Conservation (phyloP, 352 stramenopile species). For the Globisporangium heterothallicum region DNA sequence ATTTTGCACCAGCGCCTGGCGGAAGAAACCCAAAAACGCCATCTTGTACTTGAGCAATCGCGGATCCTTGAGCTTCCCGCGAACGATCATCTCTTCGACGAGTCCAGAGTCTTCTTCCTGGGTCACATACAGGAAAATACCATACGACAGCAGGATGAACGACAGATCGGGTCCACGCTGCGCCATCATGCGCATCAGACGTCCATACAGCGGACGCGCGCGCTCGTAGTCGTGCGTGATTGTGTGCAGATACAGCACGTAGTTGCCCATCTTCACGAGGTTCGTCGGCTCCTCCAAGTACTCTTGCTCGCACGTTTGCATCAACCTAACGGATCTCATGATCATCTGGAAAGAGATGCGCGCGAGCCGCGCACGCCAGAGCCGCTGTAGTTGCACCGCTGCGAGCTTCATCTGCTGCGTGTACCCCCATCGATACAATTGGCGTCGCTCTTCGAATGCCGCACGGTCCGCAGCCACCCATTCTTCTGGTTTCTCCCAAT, state of each 20-base stretch:
- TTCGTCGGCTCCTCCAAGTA: constrained; percentile 75
- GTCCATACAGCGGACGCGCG: constrained; percentile 57
- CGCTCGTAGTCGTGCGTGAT: constrained; percentile 77
- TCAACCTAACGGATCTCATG: constrained; percentile 56
- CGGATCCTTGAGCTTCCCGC: constrained; percentile 49
- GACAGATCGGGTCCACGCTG: constrained; percentile 64
- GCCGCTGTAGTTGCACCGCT: constrained; percentile 38
- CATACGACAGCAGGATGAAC: constrained; percentile 81
- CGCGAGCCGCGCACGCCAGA: constrained; percentile 53
- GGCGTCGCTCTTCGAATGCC: constrained; percentile 37
- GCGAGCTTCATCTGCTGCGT: constrained; percentile 47
- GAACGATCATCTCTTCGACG: constrained; percentile 62
- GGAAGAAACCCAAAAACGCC: constrained; percentile 74
- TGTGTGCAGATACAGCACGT: constrained; percentile 74
- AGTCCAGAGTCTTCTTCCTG: constrained; percentile 59
- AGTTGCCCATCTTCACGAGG: constrained; percentile 77
- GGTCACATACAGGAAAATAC: constrained; percentile 64
- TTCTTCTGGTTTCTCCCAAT: constrained; percentile 56
- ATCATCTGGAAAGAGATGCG: constrained; percentile 55
- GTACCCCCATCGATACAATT: constrained; percentile 65
- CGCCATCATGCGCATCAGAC: constrained; percentile 71
- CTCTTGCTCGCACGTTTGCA: constrained; percentile 62
- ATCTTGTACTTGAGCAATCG: constrained; percentile 67
- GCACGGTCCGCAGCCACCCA: constrained; percentile 45
- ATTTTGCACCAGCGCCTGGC: constrained; percentile 63